These are phyloP conservation scores for Vanderwaltozyma verrucispora DNA, from an alignment of 805 yeast genomes.

Conservation along the genomic window DNA sequence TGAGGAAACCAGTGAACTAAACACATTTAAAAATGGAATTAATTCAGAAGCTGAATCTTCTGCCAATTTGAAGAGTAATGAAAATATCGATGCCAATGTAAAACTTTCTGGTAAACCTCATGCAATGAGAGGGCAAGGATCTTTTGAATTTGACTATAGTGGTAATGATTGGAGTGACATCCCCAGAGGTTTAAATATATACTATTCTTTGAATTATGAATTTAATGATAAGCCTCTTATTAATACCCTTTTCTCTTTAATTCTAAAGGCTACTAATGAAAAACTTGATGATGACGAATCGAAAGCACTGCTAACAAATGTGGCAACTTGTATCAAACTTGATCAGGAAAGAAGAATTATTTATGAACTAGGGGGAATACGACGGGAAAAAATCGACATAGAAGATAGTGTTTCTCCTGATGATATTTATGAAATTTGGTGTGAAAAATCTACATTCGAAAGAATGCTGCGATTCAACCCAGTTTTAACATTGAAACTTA, in stretches of 20 bases:
- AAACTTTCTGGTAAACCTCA: background rate
- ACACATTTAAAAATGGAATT: background rate
- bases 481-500: slow-evolving; percentile 40
- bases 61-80: too few species aligned
- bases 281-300: slow-evolving; percentile 12
- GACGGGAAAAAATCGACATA: slow-evolving; percentile 8
- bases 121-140: slow-evolving; percentile 30
- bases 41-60: too few species aligned
- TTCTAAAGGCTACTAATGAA: slow-evolving; percentile 12
- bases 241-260: slow-evolving; percentile 9
- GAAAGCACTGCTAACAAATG: slow-evolving; percentile 24
- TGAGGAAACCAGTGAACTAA: background rate
- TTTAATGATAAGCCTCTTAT: slow-evolving; percentile 12
- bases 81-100: background rate
- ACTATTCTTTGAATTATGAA: slow-evolving; percentile 19
- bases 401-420: slow-evolving; percentile 34
- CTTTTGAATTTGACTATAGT: slow-evolving; percentile 43
- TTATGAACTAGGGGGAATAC: slow-evolving; percentile 15
- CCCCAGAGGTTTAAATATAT: slow-evolving; percentile 47
- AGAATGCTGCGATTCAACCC: slow-evolving; percentile 42
- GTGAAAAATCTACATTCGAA: slow-evolving; percentile 38
- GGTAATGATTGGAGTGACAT: slow-evolving; percentile 69
- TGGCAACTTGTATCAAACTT: slow-evolving; percentile 42
- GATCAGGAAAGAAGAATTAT: slow-evolving; percentile 25
- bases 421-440: slow-evolving; percentile 38